Evolutionary conservation across 2,329 filamentous ascomycete species (phyloP).

Genomic region (Fusarium coicis): DNA sequence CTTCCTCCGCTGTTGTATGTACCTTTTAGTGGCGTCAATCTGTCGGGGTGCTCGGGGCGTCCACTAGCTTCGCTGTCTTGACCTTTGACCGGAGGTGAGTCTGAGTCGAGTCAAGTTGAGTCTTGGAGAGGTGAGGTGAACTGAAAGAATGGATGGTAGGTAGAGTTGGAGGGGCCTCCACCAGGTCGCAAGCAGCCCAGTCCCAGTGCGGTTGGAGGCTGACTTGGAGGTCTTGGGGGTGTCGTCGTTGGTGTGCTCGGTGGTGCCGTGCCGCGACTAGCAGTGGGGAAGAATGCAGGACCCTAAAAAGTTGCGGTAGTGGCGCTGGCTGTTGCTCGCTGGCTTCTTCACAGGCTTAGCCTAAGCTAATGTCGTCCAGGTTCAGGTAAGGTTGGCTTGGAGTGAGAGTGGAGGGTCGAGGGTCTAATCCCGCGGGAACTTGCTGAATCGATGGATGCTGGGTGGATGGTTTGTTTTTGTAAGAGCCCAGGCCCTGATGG

Average conservation of each 20-base stretch:
- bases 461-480: not conserved
- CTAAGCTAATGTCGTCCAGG: constrained; percentile 4
- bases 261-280: constrained; percentile 32
- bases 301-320: constrained; percentile 35
- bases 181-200: constrained; percentile 3
- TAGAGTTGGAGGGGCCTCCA: not conserved
- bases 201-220: constrained; percentile 30
- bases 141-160: not conserved
- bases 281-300: constrained; percentile 36
- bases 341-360: constrained; percentile 23
- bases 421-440: constrained; percentile 27
- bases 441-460: constrained; percentile 13
- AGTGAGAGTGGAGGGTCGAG: constrained; percentile 8
- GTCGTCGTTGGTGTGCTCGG: constrained; percentile 24
- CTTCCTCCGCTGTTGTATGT: not conserved
- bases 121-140: not conserved
- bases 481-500: constrained; percentile 19
- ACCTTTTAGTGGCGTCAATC: constrained; percentile 28
- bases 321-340: constrained; percentile 12
- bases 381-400: not conserved
- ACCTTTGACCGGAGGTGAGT: constrained; percentile 22
- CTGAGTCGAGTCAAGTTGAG: constrained; percentile 4
- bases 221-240: constrained; percentile 14
- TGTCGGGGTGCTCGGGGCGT: constrained; percentile 22
- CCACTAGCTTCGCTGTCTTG: constrained; percentile 6